Evolutionary conservation across 2,329 filamentous ascomycete species (phyloP).

Genomic region (Talaromyces sp.): DNA sequence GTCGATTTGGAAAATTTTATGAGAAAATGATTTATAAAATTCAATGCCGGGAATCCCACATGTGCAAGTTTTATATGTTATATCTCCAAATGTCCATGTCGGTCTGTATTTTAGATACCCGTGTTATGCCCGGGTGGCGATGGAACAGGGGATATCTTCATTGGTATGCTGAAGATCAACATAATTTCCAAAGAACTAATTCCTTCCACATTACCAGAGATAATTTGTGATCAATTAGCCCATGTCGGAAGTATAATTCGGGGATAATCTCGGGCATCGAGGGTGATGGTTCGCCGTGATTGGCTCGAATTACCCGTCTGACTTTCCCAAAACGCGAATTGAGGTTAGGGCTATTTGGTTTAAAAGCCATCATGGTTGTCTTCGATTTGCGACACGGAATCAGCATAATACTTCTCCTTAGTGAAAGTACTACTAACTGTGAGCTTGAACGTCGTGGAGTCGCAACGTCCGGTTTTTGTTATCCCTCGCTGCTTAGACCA

Average conservation of each 20-base stretch:
- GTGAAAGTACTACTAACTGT: background rate
- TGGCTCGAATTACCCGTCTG: background rate
- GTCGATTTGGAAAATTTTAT: too few species aligned
- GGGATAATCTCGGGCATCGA: background rate
- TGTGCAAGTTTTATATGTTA: too few species aligned
- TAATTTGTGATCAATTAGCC: background rate
- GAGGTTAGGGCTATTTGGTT: background rate
- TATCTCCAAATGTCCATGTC: background rate
- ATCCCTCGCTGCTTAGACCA: too few species aligned
- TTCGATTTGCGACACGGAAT: background rate
- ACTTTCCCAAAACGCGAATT: background rate
- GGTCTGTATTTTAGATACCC: background rate
- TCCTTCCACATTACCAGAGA: background rate
- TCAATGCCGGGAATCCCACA: too few species aligned
- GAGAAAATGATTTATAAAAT: too few species aligned
- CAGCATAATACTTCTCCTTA: background rate
- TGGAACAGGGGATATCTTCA: background rate
- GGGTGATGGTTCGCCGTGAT: background rate
- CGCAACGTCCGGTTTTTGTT: background rate
- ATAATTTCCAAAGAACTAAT: background rate
- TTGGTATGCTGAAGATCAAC: background rate
- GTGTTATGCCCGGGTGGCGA: background rate
- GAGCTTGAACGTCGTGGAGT: background rate
- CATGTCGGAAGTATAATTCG: background rate
- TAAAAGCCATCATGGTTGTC: background rate